Evolutionary conservation across 345 rosid species (phyloP), one percentile per base, ranked within the genome.

Genomic region (Cardamine occulta): DNA sequence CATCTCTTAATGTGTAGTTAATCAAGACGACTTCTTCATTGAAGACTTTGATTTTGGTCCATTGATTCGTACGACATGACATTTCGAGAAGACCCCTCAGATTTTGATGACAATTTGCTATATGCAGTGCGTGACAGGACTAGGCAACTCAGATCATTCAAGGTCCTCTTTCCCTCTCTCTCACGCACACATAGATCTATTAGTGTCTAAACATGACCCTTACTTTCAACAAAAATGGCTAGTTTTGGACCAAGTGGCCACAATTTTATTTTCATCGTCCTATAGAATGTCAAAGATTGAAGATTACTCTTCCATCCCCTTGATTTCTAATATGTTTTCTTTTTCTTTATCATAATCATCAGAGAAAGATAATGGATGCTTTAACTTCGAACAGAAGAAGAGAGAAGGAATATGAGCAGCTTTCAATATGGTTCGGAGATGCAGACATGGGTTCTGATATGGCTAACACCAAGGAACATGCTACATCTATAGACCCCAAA

Each of bases 381-480:
- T 88, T 91, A 66, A 73, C 83, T 60, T 76, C 91, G 4, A 85
- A 80, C 68, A 85, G 66, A 81, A 84, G 88, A 84, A 45, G 85
- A 62, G 81, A 70, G 49, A 90, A 88, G 85, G 98, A 91, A 80
- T 93, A 93, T 35, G 88, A 88, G 79, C 90, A 79, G 81, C 88
- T 91, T 35, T 89, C 89, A 21, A 85, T 93, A 76, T 87, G 85
- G 92, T 87, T 84, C 37, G 93, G 93, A 21, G 96, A 93, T 66
- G 77, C 80, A 63, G 84, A 85, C 56, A 80, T 79, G 68, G 84
- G 76, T 31, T 60, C 55, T 29, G 71, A 65, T 76, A 64, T 77
- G 23, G 79, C 78, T 15, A 70, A 63, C 28, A 37, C 31, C 8
- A 77, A 65, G 39, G 59, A 71, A 64, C 67, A 55, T 34, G 21